Base-by-base conservation (phyloP, 1,284 basidiomycete genomes). In the Ceratobasidium sp. region DNA sequence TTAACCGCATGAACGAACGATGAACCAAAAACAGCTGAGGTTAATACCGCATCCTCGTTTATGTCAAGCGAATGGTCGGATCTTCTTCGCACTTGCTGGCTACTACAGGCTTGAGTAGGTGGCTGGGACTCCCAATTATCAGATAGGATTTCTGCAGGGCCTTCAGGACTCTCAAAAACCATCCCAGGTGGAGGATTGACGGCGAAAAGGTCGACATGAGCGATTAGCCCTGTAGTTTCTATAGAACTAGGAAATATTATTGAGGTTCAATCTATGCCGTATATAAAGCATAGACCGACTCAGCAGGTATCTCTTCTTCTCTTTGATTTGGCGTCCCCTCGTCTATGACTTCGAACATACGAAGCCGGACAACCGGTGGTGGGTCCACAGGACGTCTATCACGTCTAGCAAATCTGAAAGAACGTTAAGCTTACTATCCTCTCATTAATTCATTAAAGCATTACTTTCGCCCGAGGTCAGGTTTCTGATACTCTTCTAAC, bases 301-400 rank as follows among this genome's bases (percentile, higher is more conserved):
- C 78, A 49, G 79, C 80, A 52, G 76, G 74, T 30, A 80, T 71
- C 71, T 81, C 79, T 27, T 73, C 59, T 64, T 79, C 79, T 21
- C 70, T 73, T 66, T 77, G 74, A 42, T 73, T 70, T 0, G 78
- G 76, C 0, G 80, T 80, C 1, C 80, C 82, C 8, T 75, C 74
- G 66, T 83, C 74, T 58, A 78, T 75, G 2, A 84, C 78, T 52
- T 80, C 74, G 71, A 78, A 87, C 8, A 87, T 73, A 25, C 78
- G 80, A 46, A 87, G 80, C 16, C 80, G 77, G 3, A 86, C 83
- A n/a, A 85, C 85, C 0, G 86, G 85, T 0, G 85, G 85, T 1
- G 85, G 85, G 73, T 88, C 85, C 16, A 87, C 79, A 2, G 86
- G 86, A 16, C 86, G 78, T 9, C 85, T 78, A 76, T 87, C 85